Evolutionary conservation across 169 alveolate genomes (phyloP), one percentile per base, ranked within the genome.

Genomic region (Plasmodium gallinaceum): DNA sequence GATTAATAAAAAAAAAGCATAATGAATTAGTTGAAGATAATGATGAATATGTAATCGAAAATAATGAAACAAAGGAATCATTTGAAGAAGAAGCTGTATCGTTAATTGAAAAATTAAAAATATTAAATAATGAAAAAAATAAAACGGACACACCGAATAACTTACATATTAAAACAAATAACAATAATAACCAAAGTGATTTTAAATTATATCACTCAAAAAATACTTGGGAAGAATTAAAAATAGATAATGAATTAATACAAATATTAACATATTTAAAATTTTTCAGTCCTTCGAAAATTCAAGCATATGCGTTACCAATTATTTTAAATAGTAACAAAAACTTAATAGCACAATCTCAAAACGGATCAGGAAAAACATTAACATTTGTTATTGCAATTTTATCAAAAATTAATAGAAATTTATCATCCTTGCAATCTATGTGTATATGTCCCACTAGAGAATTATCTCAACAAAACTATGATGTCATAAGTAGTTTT

Each of bases 281-380:
- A 65, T 92, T 88, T 88, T 90, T 75, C 26, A 76, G 92, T 1
- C 97, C 97, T 4, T 95, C 97, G 0, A 94, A 94, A 52, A 95
- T 95, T 32, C 97, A 95, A 52, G 96, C 93, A 54, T 88, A 91
- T 22, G 97, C 97, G 22, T 90, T 95, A 60, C 97, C 97, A 10
- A 87, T 93, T 54, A 95, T 95, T 22, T 32, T 60, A 74, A 46
- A 68, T 24, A 52, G 80, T 26, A 62, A 48, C 54, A 88, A 61
- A 71, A 94, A 97, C 88, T 75, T 98, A 83, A 96, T 97, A 54
- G 99, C 97, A 12, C 98, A 98, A 94, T 98, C 99, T 5, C 98
- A 97, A 80, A 98, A 98, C 83, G 99, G 99, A 32, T 93, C 99
- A 61, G 99, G 99, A 37, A 98, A 98, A 94, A 98, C 99, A 0